Evolutionary conservation across 257 asterid genomes (phyloP).

Genomic region (Oldenlandia corymbosa): DNA sequence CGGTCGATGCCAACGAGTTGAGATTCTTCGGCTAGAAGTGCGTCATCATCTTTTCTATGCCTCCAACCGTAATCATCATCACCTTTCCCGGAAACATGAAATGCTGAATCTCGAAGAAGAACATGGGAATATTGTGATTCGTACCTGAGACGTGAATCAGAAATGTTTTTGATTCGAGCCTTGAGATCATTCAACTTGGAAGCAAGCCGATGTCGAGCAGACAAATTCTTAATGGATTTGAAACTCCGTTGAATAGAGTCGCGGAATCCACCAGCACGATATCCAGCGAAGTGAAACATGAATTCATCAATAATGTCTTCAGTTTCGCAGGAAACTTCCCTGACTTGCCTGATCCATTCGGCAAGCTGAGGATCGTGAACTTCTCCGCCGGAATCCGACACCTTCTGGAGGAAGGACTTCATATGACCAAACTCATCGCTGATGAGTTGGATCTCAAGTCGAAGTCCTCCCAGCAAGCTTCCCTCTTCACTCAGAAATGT

Average conservation of each 20-base stretch:
- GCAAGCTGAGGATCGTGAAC: neutral
- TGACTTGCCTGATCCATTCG: conserved; percentile 4
- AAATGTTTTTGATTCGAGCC: neutral
- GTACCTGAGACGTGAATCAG: conserved; percentile 17
- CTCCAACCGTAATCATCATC: neutral
- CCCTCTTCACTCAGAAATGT: neutral
- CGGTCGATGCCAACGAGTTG: conserved; percentile 21
- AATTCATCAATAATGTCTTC: neutral
- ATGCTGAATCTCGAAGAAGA: neutral
- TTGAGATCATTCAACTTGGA: neutral
- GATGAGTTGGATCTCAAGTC: neutral
- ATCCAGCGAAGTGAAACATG: neutral
- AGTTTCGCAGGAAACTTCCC: neutral
- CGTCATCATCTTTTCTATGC: conserved; percentile 8
- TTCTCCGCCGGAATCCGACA: neutral
- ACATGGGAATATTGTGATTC: conserved; percentile 4
- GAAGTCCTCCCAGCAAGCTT: neutral
- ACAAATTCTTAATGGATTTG: neutral
- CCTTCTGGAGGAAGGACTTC: neutral
- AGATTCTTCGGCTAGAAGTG: conserved; percentile 15
- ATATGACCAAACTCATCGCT: neutral
- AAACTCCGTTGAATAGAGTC: neutral
- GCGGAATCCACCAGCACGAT: no score
- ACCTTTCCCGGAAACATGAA: neutral
- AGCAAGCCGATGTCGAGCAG: conserved; percentile 1